phyloP scores from a whole-genome alignment of 2,329 filamentous ascomycete genomes.

The Diaporthe sp. region DNA sequence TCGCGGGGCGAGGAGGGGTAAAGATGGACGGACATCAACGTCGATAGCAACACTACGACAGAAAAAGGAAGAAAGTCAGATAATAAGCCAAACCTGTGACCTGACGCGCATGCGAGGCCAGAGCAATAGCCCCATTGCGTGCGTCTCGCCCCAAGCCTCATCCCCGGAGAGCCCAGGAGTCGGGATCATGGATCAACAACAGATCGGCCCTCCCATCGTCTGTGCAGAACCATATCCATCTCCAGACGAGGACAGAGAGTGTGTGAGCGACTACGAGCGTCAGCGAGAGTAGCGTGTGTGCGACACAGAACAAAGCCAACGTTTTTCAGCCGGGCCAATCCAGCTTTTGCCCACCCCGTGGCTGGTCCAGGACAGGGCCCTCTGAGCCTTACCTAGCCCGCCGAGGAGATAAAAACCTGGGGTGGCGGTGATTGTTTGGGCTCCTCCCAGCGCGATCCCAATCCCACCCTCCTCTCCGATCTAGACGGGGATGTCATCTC shows the following conservation, averaged over 20 bases:
- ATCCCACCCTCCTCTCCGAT: conserved; percentile 31
- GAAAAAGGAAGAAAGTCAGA: neutral
- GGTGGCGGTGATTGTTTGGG: conserved; percentile 16
- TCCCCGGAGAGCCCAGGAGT: conserved; percentile 8
- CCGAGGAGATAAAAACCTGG: conserved; percentile 8
- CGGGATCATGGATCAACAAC: conserved; percentile 27
- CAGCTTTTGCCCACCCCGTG: conserved; percentile 6
- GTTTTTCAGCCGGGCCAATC: conserved; percentile 8
- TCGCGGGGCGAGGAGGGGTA: conserved; percentile 16
- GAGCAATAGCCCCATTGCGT: conserved; percentile 7
- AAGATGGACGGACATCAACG: neutral
- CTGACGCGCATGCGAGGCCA: conserved; percentile 29
- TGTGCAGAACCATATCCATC: conserved; percentile 16
- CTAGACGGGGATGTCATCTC: conserved; percentile 20
- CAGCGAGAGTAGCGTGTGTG: neutral
- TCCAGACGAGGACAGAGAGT: neutral
- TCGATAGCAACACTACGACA: neutral
- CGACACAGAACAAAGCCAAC: neutral
- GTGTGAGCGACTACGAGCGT: neutral
- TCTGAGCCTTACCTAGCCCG: conserved; percentile 30
- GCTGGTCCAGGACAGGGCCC: neutral
- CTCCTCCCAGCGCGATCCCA: conserved; percentile 31
- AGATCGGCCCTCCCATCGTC: conserved; percentile 24
- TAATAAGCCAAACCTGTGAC: conserved; percentile 24
- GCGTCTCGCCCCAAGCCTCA: conserved; percentile 16